Conservation (phyloP, 1,284 basidiomycete species). For the Entoloma clypeatum region DNA sequence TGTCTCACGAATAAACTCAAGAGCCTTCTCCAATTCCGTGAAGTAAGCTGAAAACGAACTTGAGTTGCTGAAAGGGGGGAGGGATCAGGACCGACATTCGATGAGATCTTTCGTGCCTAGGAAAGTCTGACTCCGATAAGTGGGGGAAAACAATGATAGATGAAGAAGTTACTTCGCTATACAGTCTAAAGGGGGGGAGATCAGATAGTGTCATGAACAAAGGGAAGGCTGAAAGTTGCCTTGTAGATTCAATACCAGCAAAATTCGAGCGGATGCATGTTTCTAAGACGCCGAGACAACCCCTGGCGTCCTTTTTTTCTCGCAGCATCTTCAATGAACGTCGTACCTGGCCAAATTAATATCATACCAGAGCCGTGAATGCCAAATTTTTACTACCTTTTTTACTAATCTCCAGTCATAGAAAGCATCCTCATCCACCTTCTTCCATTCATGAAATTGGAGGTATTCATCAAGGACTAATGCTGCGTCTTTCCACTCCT, state of each 20-base stretch:
- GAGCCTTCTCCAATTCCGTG: constrained; percentile 69
- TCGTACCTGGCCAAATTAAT: constrained; percentile 45
- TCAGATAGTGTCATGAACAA: constrained; percentile 1
- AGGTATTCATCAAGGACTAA: constrained; percentile 77
- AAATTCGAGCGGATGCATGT: constrained; percentile 93
- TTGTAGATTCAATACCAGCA: constrained; percentile 87
- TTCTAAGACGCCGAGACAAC: constrained; percentile 86
- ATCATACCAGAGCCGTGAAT: neutral
- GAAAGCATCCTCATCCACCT: constrained; percentile 78
- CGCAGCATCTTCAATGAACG: constrained; percentile 61
- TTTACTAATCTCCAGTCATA: constrained; percentile 86
- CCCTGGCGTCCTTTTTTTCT: constrained; percentile 75
- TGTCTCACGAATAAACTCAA: constrained; percentile 74
- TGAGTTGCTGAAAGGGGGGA: neutral
- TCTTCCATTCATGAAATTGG: constrained; percentile 87
- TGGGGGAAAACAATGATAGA: constrained; percentile 9
- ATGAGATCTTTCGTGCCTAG: constrained; percentile 85
- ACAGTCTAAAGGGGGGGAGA: constrained; percentile 61
- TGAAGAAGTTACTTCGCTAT: constrained; percentile 67
- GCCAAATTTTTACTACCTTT: constrained; percentile 44
- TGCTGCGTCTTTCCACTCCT: constrained; percentile 88
- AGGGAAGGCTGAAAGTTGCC: constrained; percentile 35
- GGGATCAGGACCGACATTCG: constrained; percentile 54
- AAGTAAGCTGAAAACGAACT: constrained; percentile 59
- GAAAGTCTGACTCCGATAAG: constrained; percentile 62